Percentiles rank a stretch among this genome's conserved stretches.
Conservation (phyloP, 2,329 filamentous ascomycete species). For the Exophiala alcalophila region DNA sequence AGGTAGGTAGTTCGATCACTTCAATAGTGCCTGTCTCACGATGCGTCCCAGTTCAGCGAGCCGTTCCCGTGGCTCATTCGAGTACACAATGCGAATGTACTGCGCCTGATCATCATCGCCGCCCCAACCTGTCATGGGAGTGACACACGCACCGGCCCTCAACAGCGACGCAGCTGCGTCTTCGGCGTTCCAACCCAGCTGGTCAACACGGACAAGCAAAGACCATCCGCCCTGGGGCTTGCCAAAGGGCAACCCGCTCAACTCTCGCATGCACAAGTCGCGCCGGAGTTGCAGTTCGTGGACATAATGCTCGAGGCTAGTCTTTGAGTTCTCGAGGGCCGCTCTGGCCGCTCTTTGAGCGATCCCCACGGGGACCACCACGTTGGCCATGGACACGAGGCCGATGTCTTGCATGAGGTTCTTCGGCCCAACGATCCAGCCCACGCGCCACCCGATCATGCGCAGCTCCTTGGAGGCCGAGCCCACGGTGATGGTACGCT, state of each 20-base stretch:
- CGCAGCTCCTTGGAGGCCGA: conserved; percentile 19
- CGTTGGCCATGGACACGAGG: conserved; percentile 19
- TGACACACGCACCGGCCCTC: conserved; percentile 12
- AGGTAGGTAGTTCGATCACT: no score
- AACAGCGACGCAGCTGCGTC: conserved; percentile 12
- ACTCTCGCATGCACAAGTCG: conserved; percentile 13
- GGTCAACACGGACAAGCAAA: conserved; percentile 11
- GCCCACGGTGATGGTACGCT: conserved; percentile 13
- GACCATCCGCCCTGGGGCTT: conserved; percentile 14
- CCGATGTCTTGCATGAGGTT: conserved; percentile 13
- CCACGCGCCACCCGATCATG: conserved; percentile 21
- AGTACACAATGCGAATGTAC: conserved; percentile 20
- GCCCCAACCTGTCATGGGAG: conserved; percentile 18
- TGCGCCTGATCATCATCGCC: conserved; percentile 3
- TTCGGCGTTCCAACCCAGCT: conserved; percentile 4
- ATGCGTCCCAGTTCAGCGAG: conserved; percentile 12
- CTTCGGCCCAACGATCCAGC: conserved; percentile 19
- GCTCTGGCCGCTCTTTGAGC: conserved; percentile 9
- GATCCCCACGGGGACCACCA: conserved; percentile 20
- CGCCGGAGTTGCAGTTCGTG: conserved; percentile 14
- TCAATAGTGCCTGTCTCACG: conserved; percentile 12
- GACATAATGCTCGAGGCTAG: conserved; percentile 8
- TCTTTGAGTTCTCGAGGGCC: conserved; percentile 10
- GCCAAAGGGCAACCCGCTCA: conserved; percentile 12
- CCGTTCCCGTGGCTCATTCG: conserved; percentile 16